These are phyloP conservation scores for Picea abies DNA, from an alignment of 83 land plant genomes.

Conservation along the genomic window DNA sequence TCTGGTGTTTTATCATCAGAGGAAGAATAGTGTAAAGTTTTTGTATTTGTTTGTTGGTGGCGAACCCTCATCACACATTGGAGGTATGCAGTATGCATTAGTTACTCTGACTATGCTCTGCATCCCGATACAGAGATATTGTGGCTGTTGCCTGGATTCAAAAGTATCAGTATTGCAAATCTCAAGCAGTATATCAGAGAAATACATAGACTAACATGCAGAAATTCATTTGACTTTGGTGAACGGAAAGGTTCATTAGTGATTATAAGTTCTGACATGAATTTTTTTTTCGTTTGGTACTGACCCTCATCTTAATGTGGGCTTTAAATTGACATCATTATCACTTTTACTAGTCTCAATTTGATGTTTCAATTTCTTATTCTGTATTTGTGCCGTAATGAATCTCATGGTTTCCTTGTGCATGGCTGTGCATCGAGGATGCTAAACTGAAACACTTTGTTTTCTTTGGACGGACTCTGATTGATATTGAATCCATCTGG, in stretches of 20 bases:
- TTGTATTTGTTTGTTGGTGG: conserved; percentile 9
- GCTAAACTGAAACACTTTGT: too few species aligned
- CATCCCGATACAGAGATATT: not conserved
- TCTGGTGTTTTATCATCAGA: conserved; percentile 13
- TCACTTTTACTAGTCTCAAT: not conserved
- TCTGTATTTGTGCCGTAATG: not conserved
- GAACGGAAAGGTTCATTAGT: conserved; percentile 12
- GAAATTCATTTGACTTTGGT: not conserved
- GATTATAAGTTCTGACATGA: conserved; percentile 2
- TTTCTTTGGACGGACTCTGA: not conserved
- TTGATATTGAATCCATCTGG: not conserved
- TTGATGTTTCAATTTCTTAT: not conserved
- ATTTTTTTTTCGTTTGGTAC: not conserved
- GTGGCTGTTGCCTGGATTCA: conserved; percentile 8
- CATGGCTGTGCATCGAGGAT: not conserved
- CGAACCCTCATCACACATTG: not conserved
- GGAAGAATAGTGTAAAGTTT: conserved; percentile 17
- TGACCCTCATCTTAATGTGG: not conserved
- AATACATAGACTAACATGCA: conserved; percentile 11
- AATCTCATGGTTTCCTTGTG: not conserved
- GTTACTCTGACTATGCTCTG: not conserved
- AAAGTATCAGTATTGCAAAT: conserved; percentile 4
- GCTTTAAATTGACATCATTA: not conserved
- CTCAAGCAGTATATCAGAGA: not conserved
- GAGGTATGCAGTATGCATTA: not conserved